These are phyloP conservation scores for Aspergillus jensenii DNA, from an alignment of 2,329 filamentous ascomycete genomes.

Conservation along the genomic window DNA sequence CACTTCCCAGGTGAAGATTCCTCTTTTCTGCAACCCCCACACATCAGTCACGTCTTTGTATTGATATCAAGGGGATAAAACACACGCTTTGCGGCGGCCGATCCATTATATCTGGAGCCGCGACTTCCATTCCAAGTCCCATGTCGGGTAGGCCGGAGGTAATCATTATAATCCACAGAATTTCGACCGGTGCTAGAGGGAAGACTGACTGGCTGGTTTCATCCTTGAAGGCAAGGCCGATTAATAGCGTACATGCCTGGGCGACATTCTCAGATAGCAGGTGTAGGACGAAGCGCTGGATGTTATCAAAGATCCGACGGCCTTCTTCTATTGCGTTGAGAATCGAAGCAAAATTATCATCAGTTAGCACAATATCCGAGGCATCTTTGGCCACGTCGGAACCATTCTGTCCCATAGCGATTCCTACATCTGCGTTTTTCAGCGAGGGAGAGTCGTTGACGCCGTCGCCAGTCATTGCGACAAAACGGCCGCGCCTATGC, in stretches of 20 bases:
- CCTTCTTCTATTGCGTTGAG: constrained; percentile 83
- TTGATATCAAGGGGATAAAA: background rate
- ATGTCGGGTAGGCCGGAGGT: no score
- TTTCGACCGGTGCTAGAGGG: constrained; percentile 65
- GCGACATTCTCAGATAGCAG: constrained; percentile 78
- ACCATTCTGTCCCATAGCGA: constrained; percentile 79
- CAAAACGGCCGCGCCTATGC: constrained; percentile 63
- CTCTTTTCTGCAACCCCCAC: constrained; percentile 45
- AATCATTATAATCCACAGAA: no score
- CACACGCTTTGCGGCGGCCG: constrained; percentile 67
- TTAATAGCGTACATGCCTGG: constrained; percentile 76
- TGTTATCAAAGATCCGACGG: constrained; percentile 83
- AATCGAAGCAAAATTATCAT: constrained; percentile 86
- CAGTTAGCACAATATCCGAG: constrained; percentile 68
- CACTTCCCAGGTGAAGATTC: constrained; percentile 76
- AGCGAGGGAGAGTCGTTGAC: constrained; percentile 84
- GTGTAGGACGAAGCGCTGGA: constrained; percentile 83
- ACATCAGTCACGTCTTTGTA: no score
- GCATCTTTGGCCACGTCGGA: constrained; percentile 54
- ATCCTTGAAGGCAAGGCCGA: constrained; percentile 81
- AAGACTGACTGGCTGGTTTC: constrained; percentile 71
- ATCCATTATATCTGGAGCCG: constrained; percentile 58
- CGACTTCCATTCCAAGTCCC: no score
- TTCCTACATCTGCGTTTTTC: constrained; percentile 79
- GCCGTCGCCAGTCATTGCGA: constrained; percentile 85